Evolutionary conservation across 495 filamentous ascomycete species (phyloP).

Genomic region (Aspergillus heteromorphus): DNA sequence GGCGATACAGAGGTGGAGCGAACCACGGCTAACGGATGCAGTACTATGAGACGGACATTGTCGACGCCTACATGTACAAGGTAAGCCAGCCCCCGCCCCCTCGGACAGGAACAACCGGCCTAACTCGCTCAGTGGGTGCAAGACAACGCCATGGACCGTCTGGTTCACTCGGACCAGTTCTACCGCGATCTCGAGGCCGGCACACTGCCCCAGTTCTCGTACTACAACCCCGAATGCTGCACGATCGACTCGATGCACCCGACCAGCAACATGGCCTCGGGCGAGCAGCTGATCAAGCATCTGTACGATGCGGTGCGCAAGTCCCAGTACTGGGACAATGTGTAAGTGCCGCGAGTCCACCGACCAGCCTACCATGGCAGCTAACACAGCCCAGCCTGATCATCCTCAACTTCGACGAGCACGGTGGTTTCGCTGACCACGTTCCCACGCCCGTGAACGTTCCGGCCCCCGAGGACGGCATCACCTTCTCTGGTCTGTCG

Average conservation of each 20-base stretch:
- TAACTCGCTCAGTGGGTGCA: conserved; percentile 28
- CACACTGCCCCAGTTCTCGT: conserved; percentile 39
- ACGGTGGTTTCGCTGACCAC: conserved; percentile 44
- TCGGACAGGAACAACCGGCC: neutral
- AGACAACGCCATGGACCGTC: conserved; percentile 34
- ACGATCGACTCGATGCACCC: conserved; percentile 42
- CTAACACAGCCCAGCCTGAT: conserved; percentile 22
- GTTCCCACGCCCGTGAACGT: conserved; percentile 38
- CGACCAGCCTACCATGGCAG: neutral
- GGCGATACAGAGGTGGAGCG: neutral
- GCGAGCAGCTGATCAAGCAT: conserved; percentile 45
- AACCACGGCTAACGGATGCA: conserved; percentile 2
- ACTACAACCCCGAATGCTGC: conserved; percentile 48
- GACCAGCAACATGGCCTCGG: conserved; percentile 35
- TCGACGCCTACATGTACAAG: conserved; percentile 37
- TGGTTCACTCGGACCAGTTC: conserved; percentile 37
- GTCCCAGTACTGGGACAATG: conserved; percentile 41
- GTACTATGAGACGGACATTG: conserved; percentile 40
- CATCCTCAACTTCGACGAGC: conserved; percentile 47
- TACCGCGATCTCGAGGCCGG: conserved; percentile 41
- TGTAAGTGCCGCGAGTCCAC: conserved; percentile 14
- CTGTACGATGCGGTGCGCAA: conserved; percentile 42
- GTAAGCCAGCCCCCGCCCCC: conserved; percentile 6
- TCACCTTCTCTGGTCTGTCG: conserved; percentile 33
- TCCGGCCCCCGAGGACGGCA: conserved; percentile 29